Evolutionary conservation across 164 flowering plant genomes (phyloP).

Genomic region (Protea cynaroides): DNA sequence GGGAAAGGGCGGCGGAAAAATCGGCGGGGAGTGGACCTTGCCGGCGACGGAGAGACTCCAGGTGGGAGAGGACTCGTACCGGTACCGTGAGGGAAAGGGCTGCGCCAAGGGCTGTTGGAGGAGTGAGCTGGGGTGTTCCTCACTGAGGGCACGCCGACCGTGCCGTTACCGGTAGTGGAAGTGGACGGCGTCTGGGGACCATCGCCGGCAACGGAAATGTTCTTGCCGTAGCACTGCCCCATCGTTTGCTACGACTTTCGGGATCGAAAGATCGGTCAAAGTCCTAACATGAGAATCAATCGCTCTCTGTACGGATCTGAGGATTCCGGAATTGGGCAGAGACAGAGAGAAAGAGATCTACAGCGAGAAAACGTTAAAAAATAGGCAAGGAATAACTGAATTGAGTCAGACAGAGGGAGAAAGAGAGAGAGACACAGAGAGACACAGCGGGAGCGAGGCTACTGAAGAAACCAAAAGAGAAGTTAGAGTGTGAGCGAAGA

Average conservation of each 20-base stretch:
- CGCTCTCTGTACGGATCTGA: conserved; percentile 6
- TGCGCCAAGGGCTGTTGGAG: conserved; percentile 58
- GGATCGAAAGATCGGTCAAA: conserved; percentile 2
- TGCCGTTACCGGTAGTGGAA: conserved; percentile 33
- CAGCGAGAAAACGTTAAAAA: conserved; percentile 17
- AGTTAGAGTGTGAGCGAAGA: no score
- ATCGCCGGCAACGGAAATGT: conserved; percentile 21
- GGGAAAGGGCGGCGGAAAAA: conserved; percentile 81
- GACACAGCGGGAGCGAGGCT: conserved; percentile 1
- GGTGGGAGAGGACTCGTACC: conserved; percentile 55
- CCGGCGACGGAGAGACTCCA: conserved; percentile 76
- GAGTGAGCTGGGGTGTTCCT: conserved; percentile 42
- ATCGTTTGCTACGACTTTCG: conserved; percentile 17
- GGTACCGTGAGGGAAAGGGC: conserved; percentile 43
- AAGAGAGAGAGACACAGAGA: background rate
- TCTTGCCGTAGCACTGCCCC: conserved; percentile 85
- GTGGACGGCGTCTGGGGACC: conserved; percentile 19
- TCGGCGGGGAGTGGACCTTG: conserved; percentile 60
- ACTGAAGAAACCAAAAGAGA: no score
- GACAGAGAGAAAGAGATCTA: conserved; percentile 1
- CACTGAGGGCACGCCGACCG: conserved; percentile 10
- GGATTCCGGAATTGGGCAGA: background rate
- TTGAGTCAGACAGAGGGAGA: conserved; percentile 4
- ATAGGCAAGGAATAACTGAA: conserved; percentile 9
- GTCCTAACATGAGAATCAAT: conserved; percentile 10